phyloP scores from a whole-genome alignment of 139 green algal species.

The Chlamydomonas applanata region DNA sequence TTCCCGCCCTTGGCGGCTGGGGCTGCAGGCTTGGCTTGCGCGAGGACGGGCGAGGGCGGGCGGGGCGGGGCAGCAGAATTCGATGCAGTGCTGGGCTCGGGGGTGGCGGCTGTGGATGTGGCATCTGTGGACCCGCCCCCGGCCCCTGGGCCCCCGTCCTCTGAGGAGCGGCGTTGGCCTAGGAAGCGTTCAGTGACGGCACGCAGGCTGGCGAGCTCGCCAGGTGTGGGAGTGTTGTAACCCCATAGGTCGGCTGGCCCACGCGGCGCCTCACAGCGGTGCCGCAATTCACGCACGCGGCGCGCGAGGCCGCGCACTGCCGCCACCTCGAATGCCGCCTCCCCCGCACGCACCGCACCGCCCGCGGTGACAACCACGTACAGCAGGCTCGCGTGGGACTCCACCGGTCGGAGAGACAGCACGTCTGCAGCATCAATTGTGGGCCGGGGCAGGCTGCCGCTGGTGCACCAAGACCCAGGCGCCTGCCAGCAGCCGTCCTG shows the following conservation, averaged over 20 bases:
- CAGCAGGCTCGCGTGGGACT: constrained; percentile 26
- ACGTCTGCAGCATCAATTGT: background rate
- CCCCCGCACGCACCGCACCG: background rate
- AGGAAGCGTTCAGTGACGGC: constrained; percentile 20
- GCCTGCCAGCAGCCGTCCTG: constrained; percentile 43
- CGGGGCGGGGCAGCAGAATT: no score
- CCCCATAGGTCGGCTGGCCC: constrained; percentile 35
- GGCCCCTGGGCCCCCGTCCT: background rate
- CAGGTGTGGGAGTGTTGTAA: constrained; percentile 7
- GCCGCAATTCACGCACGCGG: constrained; percentile 9
- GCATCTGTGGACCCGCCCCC: background rate
- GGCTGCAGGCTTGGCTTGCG: no score
- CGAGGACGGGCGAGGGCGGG: no score
- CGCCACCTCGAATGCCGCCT: constrained; percentile 25
- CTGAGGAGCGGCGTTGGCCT: background rate
- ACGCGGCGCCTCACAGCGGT: constrained; percentile 31
- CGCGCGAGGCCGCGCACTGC: constrained; percentile 28
- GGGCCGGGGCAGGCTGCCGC: background rate
- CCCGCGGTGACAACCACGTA: constrained; percentile 12
- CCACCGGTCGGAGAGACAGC: constrained; percentile 19
- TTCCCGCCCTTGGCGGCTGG: background rate
- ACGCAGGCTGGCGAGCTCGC: constrained; percentile 21
- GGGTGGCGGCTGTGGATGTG: background rate
- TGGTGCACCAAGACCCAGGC: constrained; percentile 20
- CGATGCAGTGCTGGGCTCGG: background rate